Evolutionary conservation across 1,284 basidiomycete genomes (phyloP).

Genomic region (Microbotryum silenes-acaulis): DNA sequence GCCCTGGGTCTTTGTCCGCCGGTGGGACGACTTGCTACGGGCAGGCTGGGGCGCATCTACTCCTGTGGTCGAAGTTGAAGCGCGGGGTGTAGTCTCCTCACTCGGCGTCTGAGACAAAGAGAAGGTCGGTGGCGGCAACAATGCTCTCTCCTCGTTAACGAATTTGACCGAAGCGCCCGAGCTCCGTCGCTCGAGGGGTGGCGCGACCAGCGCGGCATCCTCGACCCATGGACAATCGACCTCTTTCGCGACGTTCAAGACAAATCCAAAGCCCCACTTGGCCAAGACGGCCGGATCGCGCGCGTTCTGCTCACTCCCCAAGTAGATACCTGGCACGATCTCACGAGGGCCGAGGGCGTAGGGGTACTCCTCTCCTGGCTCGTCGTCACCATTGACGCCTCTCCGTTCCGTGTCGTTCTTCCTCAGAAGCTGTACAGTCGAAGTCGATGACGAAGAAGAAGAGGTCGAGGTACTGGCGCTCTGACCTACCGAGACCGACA

Average conservation of each 20-base stretch:
- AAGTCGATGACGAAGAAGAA: slow-evolving; percentile 1
- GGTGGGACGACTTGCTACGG: slow-evolving; percentile 2
- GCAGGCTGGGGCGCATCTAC: no score
- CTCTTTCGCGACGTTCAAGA: slow-evolving; percentile 94
- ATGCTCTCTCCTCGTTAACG: slow-evolving; percentile 6
- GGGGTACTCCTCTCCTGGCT: slow-evolving; percentile 44
- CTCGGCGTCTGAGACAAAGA: no score
- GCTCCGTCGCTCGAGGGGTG: background rate
- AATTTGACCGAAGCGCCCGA: background rate
- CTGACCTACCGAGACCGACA: no score
- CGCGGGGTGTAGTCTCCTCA: slow-evolving; percentile 46
- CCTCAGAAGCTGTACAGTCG: background rate
- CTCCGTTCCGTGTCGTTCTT: background rate
- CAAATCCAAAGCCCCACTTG: slow-evolving; percentile 65
- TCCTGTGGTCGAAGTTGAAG: slow-evolving; percentile 7
- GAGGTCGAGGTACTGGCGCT: background rate
- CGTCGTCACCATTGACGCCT: background rate
- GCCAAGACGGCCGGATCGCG: slow-evolving; percentile 63
- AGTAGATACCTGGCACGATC: slow-evolving; percentile 79
- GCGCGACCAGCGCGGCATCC: slow-evolving; percentile 10
- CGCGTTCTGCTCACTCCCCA: slow-evolving; percentile 90
- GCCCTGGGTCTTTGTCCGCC: slow-evolving; percentile 15
- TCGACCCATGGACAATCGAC: slow-evolving; percentile 58
- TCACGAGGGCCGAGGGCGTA: slow-evolving; percentile 82
- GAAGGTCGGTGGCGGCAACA: no score